These are phyloP conservation scores for Cryptococcus sp. DNA, from an alignment of 1,284 basidiomycete species.

Conservation along the genomic window DNA sequence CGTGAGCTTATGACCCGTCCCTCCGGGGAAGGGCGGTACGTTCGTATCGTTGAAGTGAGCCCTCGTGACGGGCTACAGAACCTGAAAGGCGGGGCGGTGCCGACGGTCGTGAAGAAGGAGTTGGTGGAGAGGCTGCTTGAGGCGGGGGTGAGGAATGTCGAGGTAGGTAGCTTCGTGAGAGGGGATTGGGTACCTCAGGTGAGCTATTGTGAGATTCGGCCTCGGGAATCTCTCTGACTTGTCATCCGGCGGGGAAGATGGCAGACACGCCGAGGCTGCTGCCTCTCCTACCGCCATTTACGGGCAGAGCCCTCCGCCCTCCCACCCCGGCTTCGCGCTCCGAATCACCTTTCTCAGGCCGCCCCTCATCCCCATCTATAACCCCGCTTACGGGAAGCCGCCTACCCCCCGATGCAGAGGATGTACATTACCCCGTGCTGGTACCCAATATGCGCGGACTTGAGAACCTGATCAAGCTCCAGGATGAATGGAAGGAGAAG, in stretches of 20 bases:
- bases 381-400: neutral
- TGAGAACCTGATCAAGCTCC: conserved; percentile 59
- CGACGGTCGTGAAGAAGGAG: conserved; percentile 72
- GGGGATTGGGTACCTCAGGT: conserved; percentile 92
- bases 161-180: conserved; percentile 88
- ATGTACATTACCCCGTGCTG: conserved; percentile 74
- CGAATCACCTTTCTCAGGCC: conserved; percentile 51
- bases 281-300: conserved; percentile 21
- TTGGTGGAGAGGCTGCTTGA: conserved; percentile 70
- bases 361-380: conserved; percentile 26
- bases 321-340: conserved; percentile 12
- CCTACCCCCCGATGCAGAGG: conserved; percentile 49
- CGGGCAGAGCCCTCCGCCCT: conserved; percentile 6
- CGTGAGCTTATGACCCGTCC: conserved; percentile 8
- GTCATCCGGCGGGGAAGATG: conserved; percentile 59
- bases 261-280: conserved; percentile 66
- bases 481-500: conserved; percentile 22
- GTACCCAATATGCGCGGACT: conserved; percentile 80
- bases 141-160: conserved; percentile 71
- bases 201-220: conserved; percentile 28
- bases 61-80: conserved; percentile 93
- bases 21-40: conserved; percentile 13
- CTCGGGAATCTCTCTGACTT: neutral
- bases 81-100: conserved; percentile 66
- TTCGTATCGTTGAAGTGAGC: conserved; percentile 80